These are phyloP conservation scores for Pseudopithomyces maydicus DNA, from an alignment of 2,329 filamentous ascomycete genomes.

Conservation along the genomic window DNA sequence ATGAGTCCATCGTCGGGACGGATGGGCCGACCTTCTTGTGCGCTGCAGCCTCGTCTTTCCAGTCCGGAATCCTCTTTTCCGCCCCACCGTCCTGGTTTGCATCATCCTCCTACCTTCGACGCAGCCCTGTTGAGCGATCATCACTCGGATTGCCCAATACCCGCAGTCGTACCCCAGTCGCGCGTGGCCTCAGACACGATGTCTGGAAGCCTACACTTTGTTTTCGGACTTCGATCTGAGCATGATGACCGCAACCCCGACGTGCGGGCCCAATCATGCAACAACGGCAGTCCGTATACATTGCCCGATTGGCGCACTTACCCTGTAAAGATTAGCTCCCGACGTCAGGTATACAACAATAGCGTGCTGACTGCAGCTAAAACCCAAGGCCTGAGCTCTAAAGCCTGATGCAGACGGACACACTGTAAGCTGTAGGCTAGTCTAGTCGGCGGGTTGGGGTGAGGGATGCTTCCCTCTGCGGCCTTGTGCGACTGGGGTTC, in stretches of 20 bases:
- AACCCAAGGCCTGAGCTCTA: constrained; percentile 16
- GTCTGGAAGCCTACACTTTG: background rate
- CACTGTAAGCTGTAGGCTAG: constrained; percentile 2
- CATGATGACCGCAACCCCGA: constrained; percentile 22
- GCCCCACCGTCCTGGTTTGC: constrained; percentile 4
- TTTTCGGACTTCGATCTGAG: constrained; percentile 35
- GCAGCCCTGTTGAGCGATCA: constrained; percentile 3
- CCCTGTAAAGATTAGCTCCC: constrained; percentile 17
- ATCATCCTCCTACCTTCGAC: constrained; percentile 2
- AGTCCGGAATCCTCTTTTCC: constrained; percentile 6
- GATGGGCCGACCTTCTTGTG: background rate
- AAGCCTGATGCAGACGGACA: constrained; percentile 18
- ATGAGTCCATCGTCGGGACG: background rate
- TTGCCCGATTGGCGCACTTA: constrained; percentile 26
- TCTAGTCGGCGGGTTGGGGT: background rate
- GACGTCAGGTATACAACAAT: constrained; percentile 21
- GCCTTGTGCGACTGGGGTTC: constrained; percentile 14
- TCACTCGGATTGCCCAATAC: background rate
- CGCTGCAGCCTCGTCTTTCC: background rate
- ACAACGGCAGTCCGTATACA: constrained; percentile 18
- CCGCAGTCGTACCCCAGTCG: background rate
- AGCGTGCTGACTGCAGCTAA: constrained; percentile 29
- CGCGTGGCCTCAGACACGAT: background rate
- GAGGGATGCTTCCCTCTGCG: constrained; percentile 8
- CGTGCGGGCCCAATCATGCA: constrained; percentile 21